phyloP scores from a whole-genome alignment of 768 basidiomycete genomes.

The Tylopilus sp. region DNA sequence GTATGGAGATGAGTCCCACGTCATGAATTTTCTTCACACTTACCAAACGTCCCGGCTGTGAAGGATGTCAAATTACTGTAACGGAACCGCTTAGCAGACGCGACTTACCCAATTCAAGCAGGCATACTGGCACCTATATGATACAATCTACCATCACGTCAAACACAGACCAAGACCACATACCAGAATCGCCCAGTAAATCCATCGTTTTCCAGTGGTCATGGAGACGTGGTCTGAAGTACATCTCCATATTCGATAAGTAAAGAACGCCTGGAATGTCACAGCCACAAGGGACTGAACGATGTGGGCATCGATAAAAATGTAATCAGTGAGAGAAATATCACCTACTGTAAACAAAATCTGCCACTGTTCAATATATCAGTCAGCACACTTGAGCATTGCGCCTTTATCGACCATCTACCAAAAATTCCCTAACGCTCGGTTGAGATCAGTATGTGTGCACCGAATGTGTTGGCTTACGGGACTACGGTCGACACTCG shows the following conservation, averaged over 20 bases:
- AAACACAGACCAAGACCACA: background rate
- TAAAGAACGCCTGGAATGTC: slow-evolving; percentile 5
- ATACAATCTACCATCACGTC: background rate
- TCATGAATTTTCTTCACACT: background rate
- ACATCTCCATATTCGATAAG: slow-evolving; percentile 12
- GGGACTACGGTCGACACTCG: background rate
- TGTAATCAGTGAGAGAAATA: background rate
- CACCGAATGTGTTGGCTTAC: background rate
- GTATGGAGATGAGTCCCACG: background rate
- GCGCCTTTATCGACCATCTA: background rate
- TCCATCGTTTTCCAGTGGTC: background rate
- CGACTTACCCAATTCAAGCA: slow-evolving; percentile 4
- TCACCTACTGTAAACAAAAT: slow-evolving; percentile 4
- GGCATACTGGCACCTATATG: background rate
- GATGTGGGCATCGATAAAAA: background rate
- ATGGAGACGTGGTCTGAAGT: background rate
- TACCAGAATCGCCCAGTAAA: background rate
- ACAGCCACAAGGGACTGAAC: background rate
- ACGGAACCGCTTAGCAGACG: background rate
- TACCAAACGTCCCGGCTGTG: slow-evolving; percentile 4
- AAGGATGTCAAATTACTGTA: background rate
- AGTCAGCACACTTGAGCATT: background rate
- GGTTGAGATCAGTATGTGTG: background rate
- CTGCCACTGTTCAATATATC: background rate
- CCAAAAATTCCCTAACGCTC: slow-evolving; percentile 4